Evolutionary conservation across 2,329 filamentous ascomycete species (phyloP).

Genomic region (Ophiostoma pallidulum): DNA sequence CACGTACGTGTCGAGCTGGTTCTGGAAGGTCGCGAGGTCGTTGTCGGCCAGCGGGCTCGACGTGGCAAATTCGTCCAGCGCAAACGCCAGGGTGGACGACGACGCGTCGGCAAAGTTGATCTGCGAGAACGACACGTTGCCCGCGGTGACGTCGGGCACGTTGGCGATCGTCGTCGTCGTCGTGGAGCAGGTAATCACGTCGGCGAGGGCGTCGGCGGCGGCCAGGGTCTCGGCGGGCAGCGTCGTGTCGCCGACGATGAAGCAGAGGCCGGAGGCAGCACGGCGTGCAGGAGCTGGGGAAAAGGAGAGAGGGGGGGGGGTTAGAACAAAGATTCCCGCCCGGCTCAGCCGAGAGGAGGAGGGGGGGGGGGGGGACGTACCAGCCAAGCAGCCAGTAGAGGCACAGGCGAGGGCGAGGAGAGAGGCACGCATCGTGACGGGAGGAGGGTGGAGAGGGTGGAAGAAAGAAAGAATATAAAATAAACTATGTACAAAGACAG

Average conservation of each 20-base stretch:
- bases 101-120: conserved; percentile 46
- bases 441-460: not conserved
- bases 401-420: conserved; percentile 10
- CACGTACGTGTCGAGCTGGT: conserved; percentile 45
- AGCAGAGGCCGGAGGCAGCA: conserved; percentile 33
- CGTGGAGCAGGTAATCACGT: conserved; percentile 39
- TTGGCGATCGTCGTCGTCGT: conserved; percentile 37
- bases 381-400: conserved; percentile 12
- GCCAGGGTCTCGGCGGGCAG: conserved; percentile 42
- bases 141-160: conserved; percentile 48
- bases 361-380: conserved; percentile 3
- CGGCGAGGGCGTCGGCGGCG: conserved; percentile 32
- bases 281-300: too few relatives aligned
- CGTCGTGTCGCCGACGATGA: conserved; percentile 39
- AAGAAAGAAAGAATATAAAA: not conserved
- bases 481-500: not conserved
- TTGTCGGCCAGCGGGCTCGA: conserved; percentile 36
- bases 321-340: too few relatives aligned
- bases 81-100: conserved; percentile 42
- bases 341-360: too few relatives aligned
- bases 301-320: too few relatives aligned
- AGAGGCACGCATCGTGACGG: conserved; percentile 14
- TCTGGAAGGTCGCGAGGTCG: conserved; percentile 42
- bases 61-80: conserved; percentile 44
- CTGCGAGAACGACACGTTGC: conserved; percentile 38